Percentiles rank a stretch among this genome's conserved stretches.
phyloP scores from a whole-genome alignment of 2,329 filamentous ascomycete genomes.

The Ascochyta lentis region DNA sequence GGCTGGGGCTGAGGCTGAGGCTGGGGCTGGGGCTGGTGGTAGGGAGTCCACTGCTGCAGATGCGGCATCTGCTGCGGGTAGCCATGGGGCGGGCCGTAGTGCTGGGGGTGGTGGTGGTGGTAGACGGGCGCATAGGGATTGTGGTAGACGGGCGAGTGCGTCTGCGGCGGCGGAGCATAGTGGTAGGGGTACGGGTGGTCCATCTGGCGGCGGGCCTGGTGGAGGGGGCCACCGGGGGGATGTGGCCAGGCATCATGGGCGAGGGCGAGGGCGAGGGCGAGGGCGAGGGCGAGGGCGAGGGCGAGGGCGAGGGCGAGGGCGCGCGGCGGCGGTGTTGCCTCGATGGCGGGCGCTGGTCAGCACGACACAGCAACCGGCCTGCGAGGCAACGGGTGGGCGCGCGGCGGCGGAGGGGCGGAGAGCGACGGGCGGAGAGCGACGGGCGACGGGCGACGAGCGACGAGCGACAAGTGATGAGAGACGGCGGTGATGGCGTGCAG shows the following conservation, averaged over 20 bases:
- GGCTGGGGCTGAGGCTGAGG: conserved; percentile 48
- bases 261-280: conserved; percentile 33
- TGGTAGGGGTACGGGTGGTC: conserved; percentile 41
- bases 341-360: conserved; percentile 48
- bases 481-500: conserved; percentile 18
- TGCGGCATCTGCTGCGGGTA: conserved; percentile 49
- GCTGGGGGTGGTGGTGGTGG: conserved; percentile 41
- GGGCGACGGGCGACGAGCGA: conserved; percentile 25
- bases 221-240: conserved; percentile 49
- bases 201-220: conserved; percentile 51
- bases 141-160: conserved; percentile 48
- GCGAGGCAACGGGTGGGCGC: conserved; percentile 44
- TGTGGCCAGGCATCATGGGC: conserved; percentile 72
- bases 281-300: no score
- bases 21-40: conserved; percentile 48
- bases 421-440: conserved; percentile 46
- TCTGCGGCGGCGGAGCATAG: conserved; percentile 44
- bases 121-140: conserved; percentile 43
- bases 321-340: conserved; percentile 57
- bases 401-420: conserved; percentile 37
- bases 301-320: no score
- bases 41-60: conserved; percentile 50
- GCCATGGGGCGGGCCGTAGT: conserved; percentile 50
- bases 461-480: neutral
- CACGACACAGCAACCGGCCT: conserved; percentile 47